Conservation (phyloP, 2,329 filamentous ascomycete genomes). For the Sporothrix protearum region DNA sequence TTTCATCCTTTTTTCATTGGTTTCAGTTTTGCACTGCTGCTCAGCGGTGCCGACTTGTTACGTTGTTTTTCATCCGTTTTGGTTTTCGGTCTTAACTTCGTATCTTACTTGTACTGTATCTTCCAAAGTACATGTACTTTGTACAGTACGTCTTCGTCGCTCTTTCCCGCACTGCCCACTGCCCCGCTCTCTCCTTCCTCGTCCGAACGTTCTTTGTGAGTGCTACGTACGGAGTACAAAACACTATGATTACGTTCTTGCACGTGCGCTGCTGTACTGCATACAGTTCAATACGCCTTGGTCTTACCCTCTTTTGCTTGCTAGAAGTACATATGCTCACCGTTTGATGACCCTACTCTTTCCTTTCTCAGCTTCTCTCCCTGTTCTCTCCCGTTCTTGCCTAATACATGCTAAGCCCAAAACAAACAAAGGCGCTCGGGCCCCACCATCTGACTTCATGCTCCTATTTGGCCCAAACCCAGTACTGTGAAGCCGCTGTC, state of each 20-base stretch:
- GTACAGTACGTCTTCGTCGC: background rate
- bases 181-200: background rate
- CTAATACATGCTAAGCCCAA: conserved; percentile 11
- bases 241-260: conserved; percentile 1
- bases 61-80: background rate
- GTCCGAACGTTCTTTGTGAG: conserved; percentile 9
- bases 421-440: conserved; percentile 9
- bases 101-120: background rate
- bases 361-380: background rate
- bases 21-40: background rate
- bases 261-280: background rate
- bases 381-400: background rate
- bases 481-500: background rate
- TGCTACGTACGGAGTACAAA: background rate
- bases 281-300: too few species aligned
- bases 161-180: background rate
- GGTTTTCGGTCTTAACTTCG: background rate
- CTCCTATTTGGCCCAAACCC: background rate
- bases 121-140: too few species aligned
- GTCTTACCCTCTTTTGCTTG: conserved; percentile 2
- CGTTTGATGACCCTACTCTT: conserved; percentile 20
- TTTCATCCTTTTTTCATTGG: background rate
- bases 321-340: too few species aligned
- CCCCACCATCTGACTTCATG: background rate
- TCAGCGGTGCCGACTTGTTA: background rate